phyloP scores from a whole-genome alignment of 805 yeast species.

The Candida alai region DNA sequence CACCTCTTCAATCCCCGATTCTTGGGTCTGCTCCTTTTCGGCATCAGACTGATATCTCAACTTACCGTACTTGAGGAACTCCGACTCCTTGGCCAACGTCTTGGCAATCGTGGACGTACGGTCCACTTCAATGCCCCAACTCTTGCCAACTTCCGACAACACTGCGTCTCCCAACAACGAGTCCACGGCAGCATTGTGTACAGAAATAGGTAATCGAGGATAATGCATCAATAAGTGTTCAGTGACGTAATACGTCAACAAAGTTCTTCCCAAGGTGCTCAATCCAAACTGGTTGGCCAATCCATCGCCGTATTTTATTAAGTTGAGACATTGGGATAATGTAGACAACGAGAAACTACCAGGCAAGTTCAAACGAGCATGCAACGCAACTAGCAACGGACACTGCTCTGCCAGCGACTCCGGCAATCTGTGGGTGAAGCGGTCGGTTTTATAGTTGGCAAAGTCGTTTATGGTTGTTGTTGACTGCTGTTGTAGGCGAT shows the following conservation, averaged over 20 bases:
- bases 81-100: constrained; percentile 64
- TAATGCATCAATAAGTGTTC: constrained; percentile 71
- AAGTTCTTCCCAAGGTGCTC: constrained; percentile 74
- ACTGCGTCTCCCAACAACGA: constrained; percentile 68
- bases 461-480: no score
- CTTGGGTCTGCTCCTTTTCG: constrained; percentile 26
- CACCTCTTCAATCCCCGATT: constrained; percentile 49
- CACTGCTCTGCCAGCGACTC: constrained; percentile 50
- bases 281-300: constrained; percentile 74
- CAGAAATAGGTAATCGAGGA: constrained; percentile 85
- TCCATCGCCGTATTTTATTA: constrained; percentile 40
- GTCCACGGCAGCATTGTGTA: constrained; percentile 71
- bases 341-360: constrained; percentile 54
- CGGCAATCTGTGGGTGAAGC: constrained; percentile 43
- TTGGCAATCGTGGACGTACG: constrained; percentile 58
- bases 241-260: constrained; percentile 70
- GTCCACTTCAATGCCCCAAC: constrained; percentile 91
- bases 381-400: constrained; percentile 75
- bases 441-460: constrained; percentile 37
- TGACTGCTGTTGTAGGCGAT: constrained; percentile 26
- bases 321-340: constrained; percentile 77
- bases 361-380: constrained; percentile 69
- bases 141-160: constrained; percentile 60
- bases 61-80: constrained; percentile 65
- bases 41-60: constrained; percentile 42